Evolutionary conservation across 108 stramenopile genomes (phyloP), one percentile per base, ranked within the genome.

Genomic region (Pinguiococcus pyrenoidosus): DNA sequence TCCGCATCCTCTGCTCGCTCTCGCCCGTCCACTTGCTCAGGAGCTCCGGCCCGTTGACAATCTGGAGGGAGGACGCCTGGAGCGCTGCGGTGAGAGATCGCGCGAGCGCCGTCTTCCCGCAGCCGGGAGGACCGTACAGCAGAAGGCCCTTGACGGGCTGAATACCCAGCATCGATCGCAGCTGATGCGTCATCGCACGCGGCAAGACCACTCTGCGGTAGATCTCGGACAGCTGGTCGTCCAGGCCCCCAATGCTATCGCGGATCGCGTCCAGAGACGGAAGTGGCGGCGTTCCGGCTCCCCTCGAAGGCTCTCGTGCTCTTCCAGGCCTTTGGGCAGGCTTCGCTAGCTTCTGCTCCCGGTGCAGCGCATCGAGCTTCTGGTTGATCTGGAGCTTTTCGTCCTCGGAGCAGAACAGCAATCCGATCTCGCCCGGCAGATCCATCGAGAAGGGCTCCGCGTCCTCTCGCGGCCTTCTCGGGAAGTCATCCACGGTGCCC

Each of bases 1-100:
- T 77, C 44, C 84, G 71, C 24, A 93, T 84, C 33, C 82, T 84
- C 9, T 84, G 84, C 69, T 97, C 92, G 50, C 78, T 76, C 59
- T 89, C 92, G 51, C 95, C 95, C 49, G 94, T 90, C 82, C 82
- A 94, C 46, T 82, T 85, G 18, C 83, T 90, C 45, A 97, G 60
- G 1, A 97, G 68, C 59, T 94, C 92, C 7, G 92, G 90, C 14
- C 90, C 90, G 60, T 86, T 90, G 52, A 92, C 57, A 32, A 59
- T 16, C 16, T 83, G 37, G 75, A 73, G 59, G 85, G 83, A 44
- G 90, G 88, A 54, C 84, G 87, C 32, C 81, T 85, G 29, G 84
- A 84, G 54, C 84, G 84, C 61, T 90, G 88, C 54, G 86, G 88
- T 20, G 89, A 88, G 56, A 89, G 85, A 14, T 87, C 92, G 67